Evolutionary conservation across 306 rosid genomes (phyloP).

Genomic region (Ochetophila trinervis): DNA sequence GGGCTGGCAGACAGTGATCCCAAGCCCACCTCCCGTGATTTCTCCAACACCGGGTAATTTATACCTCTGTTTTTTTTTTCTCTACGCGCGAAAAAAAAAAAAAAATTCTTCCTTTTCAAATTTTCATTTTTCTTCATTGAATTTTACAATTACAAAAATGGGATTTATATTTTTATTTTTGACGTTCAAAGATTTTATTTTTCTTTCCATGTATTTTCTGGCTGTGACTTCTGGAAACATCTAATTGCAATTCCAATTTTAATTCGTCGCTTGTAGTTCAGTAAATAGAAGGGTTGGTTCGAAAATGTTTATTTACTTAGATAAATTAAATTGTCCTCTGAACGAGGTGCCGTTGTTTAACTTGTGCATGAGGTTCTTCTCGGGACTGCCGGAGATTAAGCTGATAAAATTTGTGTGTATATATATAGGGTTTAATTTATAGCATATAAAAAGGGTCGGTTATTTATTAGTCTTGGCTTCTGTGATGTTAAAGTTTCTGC

Average conservation of each 20-base stretch:
- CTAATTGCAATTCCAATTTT: too few species aligned
- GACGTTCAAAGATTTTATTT: not conserved
- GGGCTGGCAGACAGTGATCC: not conserved
- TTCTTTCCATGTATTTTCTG: not conserved
- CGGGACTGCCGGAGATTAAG: too few species aligned
- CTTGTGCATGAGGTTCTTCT: too few species aligned
- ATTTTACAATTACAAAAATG: not conserved
- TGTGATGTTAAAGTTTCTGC: not conserved
- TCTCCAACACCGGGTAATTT: constrained; percentile 13
- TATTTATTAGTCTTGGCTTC: not conserved
- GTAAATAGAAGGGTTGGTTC: too few species aligned
- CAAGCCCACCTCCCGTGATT: constrained; percentile 3
- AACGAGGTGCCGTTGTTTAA: too few species aligned
- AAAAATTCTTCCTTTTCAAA: not conserved
- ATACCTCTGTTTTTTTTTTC: not conserved
- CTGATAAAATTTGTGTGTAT: too few species aligned
- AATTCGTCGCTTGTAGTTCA: too few species aligned
- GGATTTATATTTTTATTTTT: not conserved
- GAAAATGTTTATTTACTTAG: too few species aligned
- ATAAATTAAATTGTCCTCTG: too few species aligned
- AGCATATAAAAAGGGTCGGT: too few species aligned
- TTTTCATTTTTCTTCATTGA: not conserved
- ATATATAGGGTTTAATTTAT: too few species aligned
- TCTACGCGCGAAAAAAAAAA: not conserved
- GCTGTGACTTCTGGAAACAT: not conserved